Evolutionary conservation across 352 stramenopile species (phyloP).

Genomic region (Aphanomyces invadans): DNA sequence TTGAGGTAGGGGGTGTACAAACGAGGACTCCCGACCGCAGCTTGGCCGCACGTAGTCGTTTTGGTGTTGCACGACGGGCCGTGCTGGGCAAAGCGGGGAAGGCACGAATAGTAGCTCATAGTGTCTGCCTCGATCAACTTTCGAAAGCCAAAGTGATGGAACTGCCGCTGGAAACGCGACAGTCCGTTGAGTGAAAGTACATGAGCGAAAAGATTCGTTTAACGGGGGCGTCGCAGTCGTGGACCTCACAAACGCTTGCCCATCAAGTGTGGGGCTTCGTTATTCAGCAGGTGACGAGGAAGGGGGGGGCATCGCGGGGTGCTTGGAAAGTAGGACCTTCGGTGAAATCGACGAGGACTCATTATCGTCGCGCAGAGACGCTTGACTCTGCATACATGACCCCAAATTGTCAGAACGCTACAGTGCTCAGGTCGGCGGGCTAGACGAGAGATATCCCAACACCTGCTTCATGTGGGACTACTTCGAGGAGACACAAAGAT

Average conservation of each 20-base stretch:
- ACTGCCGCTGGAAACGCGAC: background rate
- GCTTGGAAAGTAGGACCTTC: background rate
- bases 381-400: too few relatives aligned
- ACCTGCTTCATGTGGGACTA: too few relatives aligned
- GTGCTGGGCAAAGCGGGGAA: background rate
- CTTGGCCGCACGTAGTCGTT: too few relatives aligned
- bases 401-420: too few relatives aligned
- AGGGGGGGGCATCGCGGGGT: background rate
- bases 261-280: background rate
- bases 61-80: background rate
- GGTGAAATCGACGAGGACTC: background rate
- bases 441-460: too few relatives aligned
- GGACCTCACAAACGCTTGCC: background rate
- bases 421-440: too few relatives aligned
- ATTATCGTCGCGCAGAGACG: too few relatives aligned
- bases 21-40: too few relatives aligned
- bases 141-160: background rate
- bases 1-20: too few relatives aligned
- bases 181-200: background rate
- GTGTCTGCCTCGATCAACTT: background rate
- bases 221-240: background rate
- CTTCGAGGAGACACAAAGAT: too few relatives aligned
- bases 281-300: background rate
- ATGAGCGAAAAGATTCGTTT: background rate
- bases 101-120: background rate